Evolutionary conservation across 2,329 filamentous ascomycete species (phyloP).

Genomic region (Botrytis aclada): DNA sequence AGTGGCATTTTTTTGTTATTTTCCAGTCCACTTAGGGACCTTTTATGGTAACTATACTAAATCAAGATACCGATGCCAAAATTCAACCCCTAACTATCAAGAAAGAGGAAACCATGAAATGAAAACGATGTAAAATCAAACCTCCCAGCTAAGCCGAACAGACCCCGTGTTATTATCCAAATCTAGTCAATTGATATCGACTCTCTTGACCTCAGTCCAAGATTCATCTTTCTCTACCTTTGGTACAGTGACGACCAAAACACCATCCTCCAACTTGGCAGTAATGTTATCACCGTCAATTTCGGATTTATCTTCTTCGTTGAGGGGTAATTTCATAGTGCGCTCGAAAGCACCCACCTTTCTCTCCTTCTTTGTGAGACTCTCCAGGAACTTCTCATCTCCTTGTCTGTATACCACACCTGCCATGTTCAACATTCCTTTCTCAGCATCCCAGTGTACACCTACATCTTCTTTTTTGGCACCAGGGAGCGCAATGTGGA

Average conservation of each 20-base stretch:
- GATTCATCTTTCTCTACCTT: slow-evolving; percentile 59
- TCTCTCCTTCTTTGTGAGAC: slow-evolving; percentile 60
- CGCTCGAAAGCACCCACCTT: slow-evolving; percentile 73
- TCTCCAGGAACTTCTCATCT: slow-evolving; percentile 65
- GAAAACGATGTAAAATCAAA: slow-evolving; percentile 10
- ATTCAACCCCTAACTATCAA: slow-evolving; percentile 10
- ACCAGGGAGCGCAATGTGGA: slow-evolving; percentile 73
- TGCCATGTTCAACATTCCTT: slow-evolving; percentile 61
- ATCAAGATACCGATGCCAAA: slow-evolving; percentile 19
- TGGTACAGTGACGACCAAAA: slow-evolving; percentile 73
- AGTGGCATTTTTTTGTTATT: slow-evolving; percentile 31
- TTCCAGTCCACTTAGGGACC: slow-evolving; percentile 14
- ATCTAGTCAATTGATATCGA: slow-evolving; percentile 46
- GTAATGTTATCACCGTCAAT: slow-evolving; percentile 66
- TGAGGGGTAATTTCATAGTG: slow-evolving; percentile 57
- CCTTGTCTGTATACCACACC: slow-evolving; percentile 71
- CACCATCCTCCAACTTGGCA: slow-evolving; percentile 75
- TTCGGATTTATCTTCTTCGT: slow-evolving; percentile 53
- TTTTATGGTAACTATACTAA: slow-evolving; percentile 22
- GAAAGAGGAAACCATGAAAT: neutral
- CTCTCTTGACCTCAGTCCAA: slow-evolving; percentile 60
- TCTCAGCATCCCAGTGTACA: slow-evolving; percentile 72
- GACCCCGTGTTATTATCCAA: slow-evolving; percentile 12
- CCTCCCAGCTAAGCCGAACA: slow-evolving; percentile 16
- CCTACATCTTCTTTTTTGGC: slow-evolving; percentile 76